Evolutionary conservation across 371 early-diverging fungal genomes (phyloP).

Genomic region (Circinella umbellata): DNA sequence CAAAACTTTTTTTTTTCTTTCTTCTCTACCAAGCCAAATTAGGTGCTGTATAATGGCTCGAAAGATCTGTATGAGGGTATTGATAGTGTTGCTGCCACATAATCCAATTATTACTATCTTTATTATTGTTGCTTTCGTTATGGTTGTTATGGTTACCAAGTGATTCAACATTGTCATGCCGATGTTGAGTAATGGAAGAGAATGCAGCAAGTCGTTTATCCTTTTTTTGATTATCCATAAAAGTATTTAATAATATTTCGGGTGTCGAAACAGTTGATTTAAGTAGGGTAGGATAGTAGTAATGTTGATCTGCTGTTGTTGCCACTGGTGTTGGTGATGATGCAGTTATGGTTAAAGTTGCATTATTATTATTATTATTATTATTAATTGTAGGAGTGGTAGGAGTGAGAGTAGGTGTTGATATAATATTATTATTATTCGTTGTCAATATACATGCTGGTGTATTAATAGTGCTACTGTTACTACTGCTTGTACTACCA

Average conservation of each 20-base stretch:
- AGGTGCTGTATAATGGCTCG: background rate
- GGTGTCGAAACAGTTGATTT: background rate
- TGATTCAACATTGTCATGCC: background rate
- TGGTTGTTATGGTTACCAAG: background rate
- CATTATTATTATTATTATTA: no score
- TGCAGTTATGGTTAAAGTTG: background rate
- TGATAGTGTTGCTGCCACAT: conserved; percentile 3
- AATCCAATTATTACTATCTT: background rate
- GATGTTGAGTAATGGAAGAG: conserved; percentile 9
- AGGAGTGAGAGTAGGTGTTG: no score
- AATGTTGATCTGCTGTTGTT: background rate
- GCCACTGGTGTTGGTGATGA: background rate
- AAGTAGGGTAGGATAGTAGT: background rate
- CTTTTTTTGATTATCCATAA: conserved; percentile 3
- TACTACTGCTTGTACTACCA: conserved; percentile 11
- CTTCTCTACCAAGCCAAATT: conserved; percentile 2
- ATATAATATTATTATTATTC: background rate
- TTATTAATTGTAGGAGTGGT: no score
- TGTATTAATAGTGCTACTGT: conserved; percentile 9
- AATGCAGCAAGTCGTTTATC: conserved; percentile 15
- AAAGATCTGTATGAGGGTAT: background rate
- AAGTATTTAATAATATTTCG: background rate
- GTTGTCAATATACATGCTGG: background rate
- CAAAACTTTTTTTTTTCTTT: background rate
- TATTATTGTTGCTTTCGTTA: background rate